Base-by-base conservation (phyloP, 441 rosid genomes). In the Croton laevigatus region DNA sequence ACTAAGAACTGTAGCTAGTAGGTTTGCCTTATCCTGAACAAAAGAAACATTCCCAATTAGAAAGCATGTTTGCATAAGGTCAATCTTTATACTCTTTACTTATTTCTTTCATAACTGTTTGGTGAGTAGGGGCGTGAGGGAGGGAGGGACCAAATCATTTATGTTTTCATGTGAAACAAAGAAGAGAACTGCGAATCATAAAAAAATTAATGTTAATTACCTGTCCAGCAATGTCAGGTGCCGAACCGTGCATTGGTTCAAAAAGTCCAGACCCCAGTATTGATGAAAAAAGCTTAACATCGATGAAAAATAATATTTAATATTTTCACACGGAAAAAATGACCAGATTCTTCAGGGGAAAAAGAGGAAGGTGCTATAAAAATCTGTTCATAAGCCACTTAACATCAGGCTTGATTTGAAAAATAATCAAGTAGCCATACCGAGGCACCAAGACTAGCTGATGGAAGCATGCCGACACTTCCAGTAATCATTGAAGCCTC, bases 391-490 rank as follows among this genome's bases (percentile, higher is more conserved):
- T 34, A n/a, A 10, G 27, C 7, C 4, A 58, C 51, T 11, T 6
- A 66, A 37, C 7, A 23, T 42, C 46, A 8, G 45, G 20, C 7
- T 16, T 55, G 20, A 23, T 68, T 42, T 13, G 44, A 38, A 37
- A 54, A 65, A 69, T 23, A 17, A 62, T 4, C 64, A 22, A 59
- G 52, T 46, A 32, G 68, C 54, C 82, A 55, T 88, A 88, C 98
- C 54, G 86, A 84, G 77, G 86, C 86, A 63, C 98, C 91, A 79
- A 92, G 97, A 83, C 98, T 94, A 67, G 98, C 99, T 59, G 99
- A 94, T 51, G 99, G 97, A 75, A 94, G 98, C 99, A 94, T 94
- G 75, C 98, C 97, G 59, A 91, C 91, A 83, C 98, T 91, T 84
- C 97, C 97, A 68, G 98, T 91, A 75, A 94, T 91, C 96, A 94